Percentiles rank a stretch among this genome's conserved stretches.
phyloP scores from a whole-genome alignment of 78 protist species.

The Dictyostelium intermedium region DNA sequence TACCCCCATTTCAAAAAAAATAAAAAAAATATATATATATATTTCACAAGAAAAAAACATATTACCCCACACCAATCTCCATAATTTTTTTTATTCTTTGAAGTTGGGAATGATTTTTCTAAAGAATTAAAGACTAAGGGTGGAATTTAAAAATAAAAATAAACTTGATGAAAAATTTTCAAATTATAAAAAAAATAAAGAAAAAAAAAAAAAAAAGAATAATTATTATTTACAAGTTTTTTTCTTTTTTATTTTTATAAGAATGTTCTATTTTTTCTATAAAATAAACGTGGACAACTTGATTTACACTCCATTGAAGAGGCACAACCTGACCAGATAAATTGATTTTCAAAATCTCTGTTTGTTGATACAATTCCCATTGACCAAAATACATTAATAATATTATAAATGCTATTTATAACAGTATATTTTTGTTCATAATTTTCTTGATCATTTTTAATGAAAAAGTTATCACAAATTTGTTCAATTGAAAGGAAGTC shows the following conservation, averaged over 20 bases:
- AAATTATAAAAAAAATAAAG: no score
- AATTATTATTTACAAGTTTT: not conserved
- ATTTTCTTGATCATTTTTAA: not conserved
- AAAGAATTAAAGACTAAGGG: no score
- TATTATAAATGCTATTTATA: not conserved
- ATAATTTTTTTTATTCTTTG: no score
- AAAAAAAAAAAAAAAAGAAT: no score
- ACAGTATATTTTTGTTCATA: not conserved
- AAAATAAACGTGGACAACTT: not conserved
- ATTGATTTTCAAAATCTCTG: not conserved
- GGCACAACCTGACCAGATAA: not conserved
- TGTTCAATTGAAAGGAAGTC: not conserved
- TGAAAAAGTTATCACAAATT: not conserved
- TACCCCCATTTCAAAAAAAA: no score
- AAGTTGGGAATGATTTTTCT: no score
- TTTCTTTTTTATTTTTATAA: not conserved
- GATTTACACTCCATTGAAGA: constrained; percentile 1
- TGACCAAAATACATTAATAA: not conserved
- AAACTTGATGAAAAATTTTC: no score
- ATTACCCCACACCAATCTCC: no score
- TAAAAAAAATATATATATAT: no score
- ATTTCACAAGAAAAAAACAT: no score
- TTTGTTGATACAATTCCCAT: not conserved
- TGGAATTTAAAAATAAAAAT: no score
- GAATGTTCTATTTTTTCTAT: not conserved